These are phyloP conservation scores for Spathaspora gorwiae DNA, from an alignment of 805 yeast genomes.

Conservation along the genomic window DNA sequence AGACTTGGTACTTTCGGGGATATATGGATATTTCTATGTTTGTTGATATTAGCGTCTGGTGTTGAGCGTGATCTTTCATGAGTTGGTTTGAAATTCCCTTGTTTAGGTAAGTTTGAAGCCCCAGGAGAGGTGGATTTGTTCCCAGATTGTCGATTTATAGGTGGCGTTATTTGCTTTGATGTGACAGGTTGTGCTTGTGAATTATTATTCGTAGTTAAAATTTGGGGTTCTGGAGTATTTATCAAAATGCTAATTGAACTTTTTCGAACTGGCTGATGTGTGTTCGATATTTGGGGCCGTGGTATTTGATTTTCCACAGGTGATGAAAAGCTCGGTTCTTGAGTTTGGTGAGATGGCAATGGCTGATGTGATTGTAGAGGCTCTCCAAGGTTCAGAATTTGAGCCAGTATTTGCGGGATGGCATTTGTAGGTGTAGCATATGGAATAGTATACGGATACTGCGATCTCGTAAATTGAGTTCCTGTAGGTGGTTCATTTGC, in stretches of 20 bases:
- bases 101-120: conserved; percentile 6
- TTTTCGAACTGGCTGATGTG: not conserved
- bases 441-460: not conserved
- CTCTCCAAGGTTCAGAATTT: not conserved
- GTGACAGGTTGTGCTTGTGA: not conserved
- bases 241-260: conserved; percentile 7
- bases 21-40: not conserved
- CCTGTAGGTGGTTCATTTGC: not conserved
- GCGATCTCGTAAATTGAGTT: not conserved
- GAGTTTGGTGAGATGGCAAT: not conserved
- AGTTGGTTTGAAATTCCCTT: conserved; percentile 2
- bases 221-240: conserved; percentile 5
- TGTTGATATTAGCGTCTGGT: conserved; percentile 5
- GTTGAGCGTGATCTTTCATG: conserved; percentile 25
- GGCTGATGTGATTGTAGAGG: not conserved
- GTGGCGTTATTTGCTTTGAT: not conserved
- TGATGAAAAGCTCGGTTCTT: not conserved
- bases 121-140: conserved; percentile 1
- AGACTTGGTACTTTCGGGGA: not conserved
- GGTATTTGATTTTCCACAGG: too few species aligned
- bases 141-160: not conserved
- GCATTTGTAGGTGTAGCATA: not conserved
- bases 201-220: not conserved
- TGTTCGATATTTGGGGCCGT: too few species aligned
- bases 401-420: not conserved